A percentile compares a stretch with the other conserved stretches of the same genome.
phyloP scores from a whole-genome alignment of 495 filamentous ascomycete genomes.

The Articulospora tetracladia region DNA sequence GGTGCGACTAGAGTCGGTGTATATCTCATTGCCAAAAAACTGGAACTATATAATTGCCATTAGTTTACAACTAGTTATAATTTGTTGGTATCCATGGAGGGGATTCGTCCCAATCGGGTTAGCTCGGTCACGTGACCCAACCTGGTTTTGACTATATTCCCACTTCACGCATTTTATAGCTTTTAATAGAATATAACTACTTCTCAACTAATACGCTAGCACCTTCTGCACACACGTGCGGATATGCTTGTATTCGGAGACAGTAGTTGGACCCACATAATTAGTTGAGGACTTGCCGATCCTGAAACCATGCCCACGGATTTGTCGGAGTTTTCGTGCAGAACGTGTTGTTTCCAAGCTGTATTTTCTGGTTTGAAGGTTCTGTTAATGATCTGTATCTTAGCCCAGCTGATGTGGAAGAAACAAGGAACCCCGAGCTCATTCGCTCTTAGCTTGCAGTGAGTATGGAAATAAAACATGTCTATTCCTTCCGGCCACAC shows the following conservation, averaged over 20 bases:
- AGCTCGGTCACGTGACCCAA: too few relatives aligned
- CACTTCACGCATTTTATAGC: too few relatives aligned
- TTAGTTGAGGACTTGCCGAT: not conserved
- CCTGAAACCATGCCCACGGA: not conserved
- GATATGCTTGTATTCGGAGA: too few relatives aligned
- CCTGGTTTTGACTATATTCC: too few relatives aligned
- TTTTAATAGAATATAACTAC: too few relatives aligned
- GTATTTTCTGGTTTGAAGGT: not conserved
- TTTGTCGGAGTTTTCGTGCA: not conserved
- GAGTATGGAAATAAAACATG: not conserved
- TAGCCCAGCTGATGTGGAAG: slow-evolving; percentile 2
- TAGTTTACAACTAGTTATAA: not conserved
- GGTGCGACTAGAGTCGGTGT: too few relatives aligned
- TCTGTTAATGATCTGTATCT: not conserved
- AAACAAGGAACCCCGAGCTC: not conserved
- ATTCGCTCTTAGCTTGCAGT: not conserved
- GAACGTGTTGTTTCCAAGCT: not conserved
- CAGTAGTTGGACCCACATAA: not conserved
- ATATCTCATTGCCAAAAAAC: not conserved
- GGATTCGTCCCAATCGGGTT: too few relatives aligned
- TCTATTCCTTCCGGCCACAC: not conserved
- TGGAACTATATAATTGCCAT: not conserved
- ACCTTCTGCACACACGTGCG: too few relatives aligned
- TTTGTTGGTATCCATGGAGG: not conserved
- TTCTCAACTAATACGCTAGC: too few relatives aligned